Evolutionary conservation across 148 eudicot species (phyloP), one percentile per base, ranked within the genome.

Genomic region (Rhododendron vialii): DNA sequence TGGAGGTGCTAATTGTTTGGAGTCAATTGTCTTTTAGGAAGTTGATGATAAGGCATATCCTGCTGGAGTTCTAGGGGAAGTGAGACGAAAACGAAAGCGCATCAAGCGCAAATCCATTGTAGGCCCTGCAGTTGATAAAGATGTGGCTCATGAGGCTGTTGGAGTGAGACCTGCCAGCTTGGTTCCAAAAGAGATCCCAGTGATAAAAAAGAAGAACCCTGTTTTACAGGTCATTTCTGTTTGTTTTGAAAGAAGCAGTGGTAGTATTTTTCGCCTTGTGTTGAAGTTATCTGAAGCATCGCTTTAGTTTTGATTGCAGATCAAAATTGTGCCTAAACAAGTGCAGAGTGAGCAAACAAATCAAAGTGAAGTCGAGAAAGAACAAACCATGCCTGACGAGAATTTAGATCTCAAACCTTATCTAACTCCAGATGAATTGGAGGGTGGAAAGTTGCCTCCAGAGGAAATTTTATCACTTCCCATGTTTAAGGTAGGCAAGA

Each of bases 381-480:
- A 92, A 75, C 79, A 87, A 79, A 87, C 83, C 18, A 88, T 89
- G 82, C 78, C 85, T 35, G 92, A 85, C 17, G 81, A 89, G 82
- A 82, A 81, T 86, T 59, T 89, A 78, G 89, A 82, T 88, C 86
- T 48, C 59, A 87, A 85, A 79, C 87, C 93, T 85, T 94, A 82
- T 93, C 93, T 95, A 85, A 92, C 96, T 28, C 69, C 80, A 53
- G 98, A 95, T 89, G 96, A 97, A 80, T 88, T 95, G 87, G 91
- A 94, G 87, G 89, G 91, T 65, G 96, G 95, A 85, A 97, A 90
- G 85, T 88, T 95, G 86, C 99, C 99, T 79, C 99, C 98, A 1
- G 98, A 97, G 88, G 99, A 97, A 88, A 92, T 97, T 82, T 83
- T 97, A 59, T 97, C 99, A 43, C 96, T 95, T 87, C 98, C 99